These are phyloP conservation scores for Fusarium albidum DNA, from an alignment of 2,329 filamentous ascomycete genomes.

Conservation along the genomic window DNA sequence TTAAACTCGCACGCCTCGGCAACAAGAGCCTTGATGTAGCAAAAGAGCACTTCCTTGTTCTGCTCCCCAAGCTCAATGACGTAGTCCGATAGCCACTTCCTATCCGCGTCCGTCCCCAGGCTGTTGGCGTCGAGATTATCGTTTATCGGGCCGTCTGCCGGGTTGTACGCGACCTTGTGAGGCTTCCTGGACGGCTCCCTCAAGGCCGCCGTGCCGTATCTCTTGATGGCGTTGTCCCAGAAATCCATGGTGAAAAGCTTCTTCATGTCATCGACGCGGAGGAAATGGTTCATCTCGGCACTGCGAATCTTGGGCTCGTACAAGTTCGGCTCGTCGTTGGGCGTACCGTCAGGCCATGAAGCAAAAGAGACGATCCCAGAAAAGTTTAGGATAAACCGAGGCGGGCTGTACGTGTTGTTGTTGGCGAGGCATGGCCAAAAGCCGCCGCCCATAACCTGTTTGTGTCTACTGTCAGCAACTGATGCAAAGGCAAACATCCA, in stretches of 20 bases:
- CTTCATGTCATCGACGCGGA: conserved; percentile 19
- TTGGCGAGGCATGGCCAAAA: conserved; percentile 28
- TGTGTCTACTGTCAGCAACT: neutral
- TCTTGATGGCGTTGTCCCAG: conserved; percentile 37
- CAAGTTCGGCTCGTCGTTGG: conserved; percentile 2
- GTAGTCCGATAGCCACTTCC: conserved; percentile 8
- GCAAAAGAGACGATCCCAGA: conserved; percentile 13
- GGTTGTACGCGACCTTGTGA: conserved; percentile 30
- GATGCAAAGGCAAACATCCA: neutral
- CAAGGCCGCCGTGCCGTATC: conserved; percentile 37
- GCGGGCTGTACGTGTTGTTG: neutral
- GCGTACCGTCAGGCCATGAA: neutral
- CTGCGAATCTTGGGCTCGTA: neutral
- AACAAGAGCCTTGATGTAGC: conserved; percentile 32
- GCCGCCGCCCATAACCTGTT: conserved; percentile 34
- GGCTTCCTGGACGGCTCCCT: conserved; percentile 23
- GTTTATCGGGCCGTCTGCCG: neutral
- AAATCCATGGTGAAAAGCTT: conserved; percentile 38
- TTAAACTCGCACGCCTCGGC: conserved; percentile 28
- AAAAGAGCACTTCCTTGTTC: conserved; percentile 11
- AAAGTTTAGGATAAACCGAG: conserved; percentile 25
- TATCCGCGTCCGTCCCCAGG: conserved; percentile 5
- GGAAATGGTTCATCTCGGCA: conserved; percentile 16
- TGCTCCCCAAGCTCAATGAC: neutral
- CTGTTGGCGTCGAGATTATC: neutral